These are phyloP conservation scores for Lichtheimia ramosa DNA, from an alignment of 371 early-diverging fungal genomes.

Conservation along the genomic window DNA sequence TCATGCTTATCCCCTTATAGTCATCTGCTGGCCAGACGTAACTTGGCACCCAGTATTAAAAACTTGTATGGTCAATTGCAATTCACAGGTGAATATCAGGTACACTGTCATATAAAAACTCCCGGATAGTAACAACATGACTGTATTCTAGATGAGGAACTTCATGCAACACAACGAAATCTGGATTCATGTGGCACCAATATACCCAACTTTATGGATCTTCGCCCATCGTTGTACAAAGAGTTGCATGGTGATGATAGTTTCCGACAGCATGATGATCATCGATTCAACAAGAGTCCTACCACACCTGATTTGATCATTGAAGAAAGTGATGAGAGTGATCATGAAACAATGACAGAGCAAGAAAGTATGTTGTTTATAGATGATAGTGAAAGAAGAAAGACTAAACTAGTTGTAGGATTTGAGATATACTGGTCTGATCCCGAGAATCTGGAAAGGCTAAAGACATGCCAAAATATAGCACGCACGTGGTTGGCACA, in stretches of 20 bases:
- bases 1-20: slow-evolving; percentile 29
- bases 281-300: slow-evolving; percentile 16
- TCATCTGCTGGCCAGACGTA: slow-evolving; percentile 85
- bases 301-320: slow-evolving; percentile 49
- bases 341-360: slow-evolving; percentile 24
- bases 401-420: background rate
- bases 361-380: slow-evolving; percentile 8
- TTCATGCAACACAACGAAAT: slow-evolving; percentile 80
- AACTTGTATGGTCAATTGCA: slow-evolving; percentile 90
- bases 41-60: slow-evolving; percentile 88
- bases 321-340: slow-evolving; percentile 43
- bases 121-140: background rate
- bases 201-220: slow-evolving; percentile 84
- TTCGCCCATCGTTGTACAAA: slow-evolving; percentile 68
- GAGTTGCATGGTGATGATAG: slow-evolving; percentile 57
- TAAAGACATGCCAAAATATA: slow-evolving; percentile 56
- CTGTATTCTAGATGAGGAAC: slow-evolving; percentile 66
- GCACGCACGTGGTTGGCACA: slow-evolving; percentile 58
- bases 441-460: slow-evolving; percentile 26
- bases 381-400: background rate
- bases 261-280: slow-evolving; percentile 1
- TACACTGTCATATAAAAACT: background rate
- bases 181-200: slow-evolving; percentile 77
- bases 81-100: slow-evolving; percentile 72
- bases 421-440: slow-evolving; percentile 23